Base-by-base conservation (phyloP, 305 asterid species). In the Withania somnifera region DNA sequence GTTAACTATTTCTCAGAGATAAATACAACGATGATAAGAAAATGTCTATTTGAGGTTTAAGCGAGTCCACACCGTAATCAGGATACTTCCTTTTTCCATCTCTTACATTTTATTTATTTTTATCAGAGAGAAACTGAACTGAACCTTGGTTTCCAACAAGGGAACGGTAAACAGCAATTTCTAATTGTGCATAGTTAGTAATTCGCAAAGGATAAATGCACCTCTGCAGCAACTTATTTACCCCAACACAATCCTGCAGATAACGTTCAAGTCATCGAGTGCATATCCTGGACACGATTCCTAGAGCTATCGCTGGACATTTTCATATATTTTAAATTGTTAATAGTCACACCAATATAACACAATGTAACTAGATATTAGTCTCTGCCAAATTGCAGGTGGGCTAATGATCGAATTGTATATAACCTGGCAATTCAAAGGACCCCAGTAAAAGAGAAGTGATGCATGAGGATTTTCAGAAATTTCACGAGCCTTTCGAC, bases 371-470 rank as follows among this genome's bases (percentile, higher is more conserved):
- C 11, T 9, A 28, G 26, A 26, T 50, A 47, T 75, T 15, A 75
- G 0, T 5, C 45, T 75, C 38, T 50, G n/a, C 45, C 42, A 75
- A 47, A 47, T 50, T 26, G 17, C 45, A 75, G n/a, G 47, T 26
- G 28, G 63, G 30, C 38, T 75, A 17, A 30, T 17, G 71, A 28
- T 78, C 53, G 69, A 56, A 14, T 56, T n/a, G 14, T 15, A 20
- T 30, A 38, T 58, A 61, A 89, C 91, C 90, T 87, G 90, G 84
- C 90, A 87, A 68, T 89, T 87, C 73, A 87, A 82, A 78, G 81
- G 82, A 36, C 77, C 79, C 91, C 91, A 89, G 84, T 85, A 87
- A 81, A 87, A 89, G 63, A 89, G 91, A 78, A 87, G 87, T 50
- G 90, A 68, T 4, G 90, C 91, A 58, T 78, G 61, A 42, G 87